These are phyloP conservation scores for Leishmania arabica DNA, from an alignment of 208 protist species.

Conservation along the genomic window DNA sequence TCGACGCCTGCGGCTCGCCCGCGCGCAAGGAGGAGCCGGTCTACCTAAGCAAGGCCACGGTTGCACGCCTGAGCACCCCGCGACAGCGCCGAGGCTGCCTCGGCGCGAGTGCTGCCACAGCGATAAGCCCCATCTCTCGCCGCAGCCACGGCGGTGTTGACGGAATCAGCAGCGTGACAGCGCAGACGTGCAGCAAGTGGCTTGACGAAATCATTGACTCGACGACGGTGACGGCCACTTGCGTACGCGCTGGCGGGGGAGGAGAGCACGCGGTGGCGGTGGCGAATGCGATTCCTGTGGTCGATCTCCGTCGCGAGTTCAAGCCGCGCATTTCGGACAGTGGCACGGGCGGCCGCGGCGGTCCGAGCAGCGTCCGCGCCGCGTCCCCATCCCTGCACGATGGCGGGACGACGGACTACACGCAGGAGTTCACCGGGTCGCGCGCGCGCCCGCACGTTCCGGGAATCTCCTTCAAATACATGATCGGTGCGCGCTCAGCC, in stretches of 20 bases:
- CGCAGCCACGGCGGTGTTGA: slow-evolving; percentile 11
- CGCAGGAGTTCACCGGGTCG: slow-evolving; percentile 30
- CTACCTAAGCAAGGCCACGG: slow-evolving; percentile 25
- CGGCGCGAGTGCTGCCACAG: not conserved
- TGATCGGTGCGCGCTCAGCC: slow-evolving; percentile 40
- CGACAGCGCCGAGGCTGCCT: slow-evolving; percentile 11
- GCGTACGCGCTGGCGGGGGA: slow-evolving; percentile 9
- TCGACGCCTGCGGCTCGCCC: slow-evolving; percentile 9
- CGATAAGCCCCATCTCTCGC: slow-evolving; percentile 10
- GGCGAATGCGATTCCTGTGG: slow-evolving; percentile 36
- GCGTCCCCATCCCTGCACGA: slow-evolving; percentile 11
- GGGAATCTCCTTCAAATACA: slow-evolving; percentile 36
- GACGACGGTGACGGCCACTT: slow-evolving; percentile 24
- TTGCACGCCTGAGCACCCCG: slow-evolving; percentile 29
- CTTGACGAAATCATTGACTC: slow-evolving; percentile 37
- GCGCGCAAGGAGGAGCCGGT: slow-evolving; percentile 21
- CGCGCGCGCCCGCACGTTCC: slow-evolving; percentile 44
- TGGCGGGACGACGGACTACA: slow-evolving; percentile 12
- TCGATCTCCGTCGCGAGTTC: slow-evolving; percentile 65
- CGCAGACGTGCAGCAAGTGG: slow-evolving; percentile 27
- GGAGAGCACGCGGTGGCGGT: slow-evolving; percentile 14
- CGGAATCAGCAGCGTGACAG: slow-evolving; percentile 15
- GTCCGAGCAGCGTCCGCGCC: not conserved
- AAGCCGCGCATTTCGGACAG: slow-evolving; percentile 25
- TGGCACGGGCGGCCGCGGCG: not conserved